phyloP scores from a whole-genome alignment of 2,329 filamentous ascomycete genomes.

The Xylaria hypoxylon region DNA sequence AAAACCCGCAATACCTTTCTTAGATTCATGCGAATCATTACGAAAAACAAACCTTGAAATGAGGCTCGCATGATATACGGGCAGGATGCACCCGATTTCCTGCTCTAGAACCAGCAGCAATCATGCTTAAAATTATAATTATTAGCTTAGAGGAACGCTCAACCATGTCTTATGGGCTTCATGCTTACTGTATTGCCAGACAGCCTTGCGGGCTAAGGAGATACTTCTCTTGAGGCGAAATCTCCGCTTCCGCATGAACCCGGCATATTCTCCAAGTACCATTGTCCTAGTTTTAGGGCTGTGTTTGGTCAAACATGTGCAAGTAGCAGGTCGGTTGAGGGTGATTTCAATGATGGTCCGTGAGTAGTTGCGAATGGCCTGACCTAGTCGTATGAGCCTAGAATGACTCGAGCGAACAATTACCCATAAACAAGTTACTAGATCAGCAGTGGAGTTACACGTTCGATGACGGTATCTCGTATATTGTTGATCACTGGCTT shows the following conservation, averaged over 20 bases:
- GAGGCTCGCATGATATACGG: background rate
- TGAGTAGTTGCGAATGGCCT: background rate
- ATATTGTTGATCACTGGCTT: background rate
- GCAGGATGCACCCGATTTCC: background rate
- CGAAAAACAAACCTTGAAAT: background rate
- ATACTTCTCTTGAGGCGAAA: background rate
- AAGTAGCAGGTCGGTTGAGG: too few relatives aligned
- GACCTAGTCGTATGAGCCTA: background rate
- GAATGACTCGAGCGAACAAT: background rate
- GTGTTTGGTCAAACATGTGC: background rate
- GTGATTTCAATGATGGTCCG: background rate
- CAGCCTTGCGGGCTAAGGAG: background rate
- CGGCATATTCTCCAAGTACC: background rate
- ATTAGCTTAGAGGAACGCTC: background rate
- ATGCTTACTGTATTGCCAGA: too few relatives aligned
- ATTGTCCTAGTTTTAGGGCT: background rate
- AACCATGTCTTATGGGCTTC: background rate
- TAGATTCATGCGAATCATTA: background rate
- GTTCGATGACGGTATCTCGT: background rate
- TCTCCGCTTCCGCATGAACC: background rate
- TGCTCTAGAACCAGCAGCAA: background rate
- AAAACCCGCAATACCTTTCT: background rate
- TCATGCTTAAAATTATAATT: background rate
- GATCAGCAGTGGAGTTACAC: background rate
- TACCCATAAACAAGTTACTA: background rate